phyloP scores from a whole-genome alignment of 2,329 filamentous ascomycete species.

The Aspergillus pseudoviridinutans region DNA sequence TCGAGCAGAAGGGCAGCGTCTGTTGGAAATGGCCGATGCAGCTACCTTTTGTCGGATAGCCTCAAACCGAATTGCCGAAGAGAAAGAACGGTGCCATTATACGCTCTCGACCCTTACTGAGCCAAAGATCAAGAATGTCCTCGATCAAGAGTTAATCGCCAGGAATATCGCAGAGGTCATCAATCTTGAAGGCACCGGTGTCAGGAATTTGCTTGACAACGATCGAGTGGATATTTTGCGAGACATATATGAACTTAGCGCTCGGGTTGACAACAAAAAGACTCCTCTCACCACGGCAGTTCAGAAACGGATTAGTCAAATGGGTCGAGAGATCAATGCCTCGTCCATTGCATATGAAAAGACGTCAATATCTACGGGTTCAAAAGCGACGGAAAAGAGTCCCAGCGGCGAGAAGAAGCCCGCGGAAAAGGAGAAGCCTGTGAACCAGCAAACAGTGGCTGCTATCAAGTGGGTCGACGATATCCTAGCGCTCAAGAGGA shows the following conservation, averaged over 20 bases:
- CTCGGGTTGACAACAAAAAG: conserved; percentile 72
- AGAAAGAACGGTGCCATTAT: conserved; percentile 75
- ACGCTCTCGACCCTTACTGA: conserved; percentile 71
- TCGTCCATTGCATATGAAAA: conserved; percentile 53
- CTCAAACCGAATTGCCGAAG: conserved; percentile 70
- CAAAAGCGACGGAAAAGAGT: conserved; percentile 40
- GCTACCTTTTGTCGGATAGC: conserved; percentile 77
- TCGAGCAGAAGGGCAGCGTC: conserved; percentile 64
- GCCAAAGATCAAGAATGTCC: conserved; percentile 68
- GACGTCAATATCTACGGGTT: conserved; percentile 48
- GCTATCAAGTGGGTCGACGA: conserved; percentile 96
- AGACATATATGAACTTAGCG: conserved; percentile 76
- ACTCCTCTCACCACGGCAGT: conserved; percentile 65
- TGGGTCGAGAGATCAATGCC: conserved; percentile 78
- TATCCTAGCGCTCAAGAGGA: conserved; percentile 77
- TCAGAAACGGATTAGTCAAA: conserved; percentile 69
- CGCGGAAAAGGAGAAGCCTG: conserved; percentile 48
- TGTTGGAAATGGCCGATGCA: conserved; percentile 76
- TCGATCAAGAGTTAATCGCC: conserved; percentile 76
- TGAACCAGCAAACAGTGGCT: conserved; percentile 76
- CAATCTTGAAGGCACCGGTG: conserved; percentile 76
- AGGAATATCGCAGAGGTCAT: conserved; percentile 77
- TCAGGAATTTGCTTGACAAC: conserved; percentile 88
- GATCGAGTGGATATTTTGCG: conserved; percentile 72
- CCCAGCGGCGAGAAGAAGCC: conserved; percentile 51